Percentiles rank a stretch among this genome's conserved stretches.
Evolutionary conservation across 306 rosid species (phyloP).

Genomic region (Trichosanthes cucumerina): DNA sequence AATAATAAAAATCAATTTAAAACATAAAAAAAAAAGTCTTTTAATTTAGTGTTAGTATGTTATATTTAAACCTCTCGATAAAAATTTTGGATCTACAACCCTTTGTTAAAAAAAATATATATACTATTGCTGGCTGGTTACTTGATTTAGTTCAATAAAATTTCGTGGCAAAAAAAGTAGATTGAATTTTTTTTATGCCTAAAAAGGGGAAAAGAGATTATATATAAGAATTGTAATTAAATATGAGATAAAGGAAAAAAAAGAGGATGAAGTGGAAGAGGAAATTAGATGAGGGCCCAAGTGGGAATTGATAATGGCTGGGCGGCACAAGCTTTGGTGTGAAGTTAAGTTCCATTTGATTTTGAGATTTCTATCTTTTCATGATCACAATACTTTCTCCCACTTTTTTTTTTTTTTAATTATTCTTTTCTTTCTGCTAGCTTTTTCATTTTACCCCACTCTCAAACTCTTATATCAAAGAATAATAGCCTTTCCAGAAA

Average conservation of each 20-base stretch:
- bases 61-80: no score
- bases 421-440: not conserved
- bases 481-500: no score
- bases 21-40: no score
- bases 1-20: no score
- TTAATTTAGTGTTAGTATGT: no score
- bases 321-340: not conserved
- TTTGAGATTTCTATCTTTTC: not conserved
- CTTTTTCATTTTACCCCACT: not conserved
- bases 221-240: no score
- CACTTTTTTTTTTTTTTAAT: not conserved
- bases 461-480: not conserved
- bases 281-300: not conserved
- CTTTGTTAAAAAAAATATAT: no score
- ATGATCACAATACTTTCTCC: not conserved
- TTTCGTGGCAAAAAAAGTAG: not conserved
- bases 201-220: not conserved
- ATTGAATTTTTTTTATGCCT: not conserved
- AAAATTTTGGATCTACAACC: no score
- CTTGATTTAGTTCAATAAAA: not conserved
- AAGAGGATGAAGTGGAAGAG: not conserved
- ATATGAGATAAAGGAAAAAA: no score
- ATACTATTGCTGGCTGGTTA: no score
- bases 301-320: not conserved
- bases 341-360: not conserved